Percentiles rank a stretch among this genome's conserved stretches.
phyloP scores from a whole-genome alignment of 140 eudicot genomes.

The Artemisia princeps region DNA sequence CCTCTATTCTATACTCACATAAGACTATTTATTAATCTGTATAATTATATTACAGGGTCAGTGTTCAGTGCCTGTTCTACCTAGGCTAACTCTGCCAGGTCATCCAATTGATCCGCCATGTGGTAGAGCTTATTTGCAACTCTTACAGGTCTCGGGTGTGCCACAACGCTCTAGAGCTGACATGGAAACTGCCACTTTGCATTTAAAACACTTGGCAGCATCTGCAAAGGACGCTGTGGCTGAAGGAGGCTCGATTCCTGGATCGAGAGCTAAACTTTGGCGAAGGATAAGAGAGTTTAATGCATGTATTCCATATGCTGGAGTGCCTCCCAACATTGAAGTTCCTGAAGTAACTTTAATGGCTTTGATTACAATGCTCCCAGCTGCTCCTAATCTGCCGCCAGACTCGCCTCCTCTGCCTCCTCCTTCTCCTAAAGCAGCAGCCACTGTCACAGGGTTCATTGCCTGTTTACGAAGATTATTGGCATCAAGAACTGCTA shows the following conservation, averaged over 20 bases:
- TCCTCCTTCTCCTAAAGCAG: conserved; percentile 98
- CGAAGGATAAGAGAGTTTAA: conserved; percentile 92
- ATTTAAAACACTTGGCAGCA: conserved; percentile 88
- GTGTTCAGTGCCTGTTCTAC: conserved; percentile 78
- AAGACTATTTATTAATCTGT: background rate
- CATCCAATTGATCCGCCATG: conserved; percentile 98
- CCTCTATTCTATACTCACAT: background rate
- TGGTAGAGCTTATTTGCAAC: conserved; percentile 69
- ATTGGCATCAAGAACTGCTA: conserved; percentile 75
- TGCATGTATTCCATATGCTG: conserved; percentile 78
- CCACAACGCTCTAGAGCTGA: conserved; percentile 48
- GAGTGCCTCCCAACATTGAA: conserved; percentile 76
- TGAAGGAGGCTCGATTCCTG: conserved; percentile 94
- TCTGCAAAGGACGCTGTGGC: conserved; percentile 96
- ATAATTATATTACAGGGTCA: conserved; percentile 56
- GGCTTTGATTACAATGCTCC: conserved; percentile 96
- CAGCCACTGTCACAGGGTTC: conserved; percentile 91
- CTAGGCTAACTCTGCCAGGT: conserved; percentile 93
- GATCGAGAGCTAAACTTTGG: conserved; percentile 97
- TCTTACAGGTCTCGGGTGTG: conserved; percentile 35
- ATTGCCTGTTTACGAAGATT: conserved; percentile 79
- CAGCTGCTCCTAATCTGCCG: conserved; percentile 91
- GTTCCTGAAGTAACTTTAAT: conserved; percentile 97
- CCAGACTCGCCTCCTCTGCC: conserved; percentile 93
- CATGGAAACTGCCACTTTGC: conserved; percentile 73